Conservation (phyloP, 345 rosid genomes). For the Dipteronia sinensis region DNA sequence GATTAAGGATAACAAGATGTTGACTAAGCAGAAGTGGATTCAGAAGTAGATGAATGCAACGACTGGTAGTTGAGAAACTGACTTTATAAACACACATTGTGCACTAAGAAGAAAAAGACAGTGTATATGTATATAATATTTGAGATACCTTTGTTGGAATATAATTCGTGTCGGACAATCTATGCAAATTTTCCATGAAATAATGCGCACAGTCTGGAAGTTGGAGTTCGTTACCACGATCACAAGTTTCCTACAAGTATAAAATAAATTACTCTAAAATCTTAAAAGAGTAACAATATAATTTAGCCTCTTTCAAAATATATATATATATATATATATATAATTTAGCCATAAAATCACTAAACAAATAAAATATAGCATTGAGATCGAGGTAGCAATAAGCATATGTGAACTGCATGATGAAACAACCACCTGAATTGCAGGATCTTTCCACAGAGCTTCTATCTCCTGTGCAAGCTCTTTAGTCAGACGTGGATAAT, state of each 20-base stretch:
- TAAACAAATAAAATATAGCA: not conserved
- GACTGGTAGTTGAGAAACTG: no score
- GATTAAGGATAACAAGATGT: no score
- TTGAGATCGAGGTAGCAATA: not conserved
- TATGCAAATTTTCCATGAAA: conserved; percentile 91
- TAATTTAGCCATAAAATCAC: not conserved
- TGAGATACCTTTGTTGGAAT: conserved; percentile 83
- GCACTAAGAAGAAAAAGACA: no score
- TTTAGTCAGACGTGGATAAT: conserved; percentile 72
- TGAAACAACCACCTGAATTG: conserved; percentile 70
- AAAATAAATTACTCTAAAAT: conserved; percentile 13
- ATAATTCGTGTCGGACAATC: conserved; percentile 77
- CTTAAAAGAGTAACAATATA: not conserved
- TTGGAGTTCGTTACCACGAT: conserved; percentile 85
- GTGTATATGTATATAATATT: not conserved
- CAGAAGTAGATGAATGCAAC: not conserved
- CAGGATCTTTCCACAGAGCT: conserved; percentile 88
- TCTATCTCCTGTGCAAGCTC: conserved; percentile 79
- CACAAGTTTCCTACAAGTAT: conserved; percentile 72
- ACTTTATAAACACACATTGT: no score
- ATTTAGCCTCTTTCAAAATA: not conserved
- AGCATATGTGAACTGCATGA: conserved; percentile 12
- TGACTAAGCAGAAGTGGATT: no score
- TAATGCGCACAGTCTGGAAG: conserved; percentile 90
- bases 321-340: not conserved